Conservation (phyloP, 805 yeast genomes). For the Saturnispora dispora region DNA sequence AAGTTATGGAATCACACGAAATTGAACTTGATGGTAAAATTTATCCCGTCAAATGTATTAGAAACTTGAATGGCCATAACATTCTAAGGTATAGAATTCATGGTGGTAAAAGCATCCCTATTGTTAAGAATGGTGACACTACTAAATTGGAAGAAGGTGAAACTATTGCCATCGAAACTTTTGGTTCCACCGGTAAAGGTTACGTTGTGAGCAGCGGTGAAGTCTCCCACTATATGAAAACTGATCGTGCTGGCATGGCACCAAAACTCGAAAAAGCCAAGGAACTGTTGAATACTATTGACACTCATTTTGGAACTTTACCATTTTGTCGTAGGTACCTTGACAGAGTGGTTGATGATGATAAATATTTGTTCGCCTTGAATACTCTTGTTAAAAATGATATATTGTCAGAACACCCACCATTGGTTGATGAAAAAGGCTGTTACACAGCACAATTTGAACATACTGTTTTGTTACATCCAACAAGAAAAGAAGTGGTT, state of each 20-base stretch:
- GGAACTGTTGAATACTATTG: constrained; percentile 57
- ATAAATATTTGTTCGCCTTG: constrained; percentile 80
- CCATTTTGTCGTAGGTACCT: constrained; percentile 96
- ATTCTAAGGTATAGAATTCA: constrained; percentile 80
- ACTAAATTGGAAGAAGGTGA: constrained; percentile 99
- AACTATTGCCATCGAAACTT: constrained; percentile 95
- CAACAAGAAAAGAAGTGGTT: constrained; percentile 87
- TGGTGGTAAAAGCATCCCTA: constrained; percentile 94
- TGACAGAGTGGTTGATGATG: constrained; percentile 77
- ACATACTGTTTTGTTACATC: constrained; percentile 86
- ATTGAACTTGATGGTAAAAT: constrained; percentile 82
- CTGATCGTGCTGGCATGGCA: constrained; percentile 39
- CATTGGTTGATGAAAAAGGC: constrained; percentile 75
- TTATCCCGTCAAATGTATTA: constrained; percentile 77
- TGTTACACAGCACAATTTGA: constrained; percentile 94
- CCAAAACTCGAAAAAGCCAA: constrained; percentile 62
- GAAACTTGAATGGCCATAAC: constrained; percentile 92
- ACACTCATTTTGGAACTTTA: constrained; percentile 80
- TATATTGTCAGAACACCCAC: constrained; percentile 89
- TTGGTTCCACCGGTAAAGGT: constrained; percentile 95
- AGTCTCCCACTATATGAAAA: constrained; percentile 84
- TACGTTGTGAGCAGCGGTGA: constrained; percentile 82
- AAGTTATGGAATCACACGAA: constrained; percentile 94
- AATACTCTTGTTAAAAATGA: constrained; percentile 80
- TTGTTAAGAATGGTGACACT: constrained; percentile 83